phyloP scores from a whole-genome alignment of 2,329 filamentous ascomycete species.

The Chlorencoelia australis region DNA sequence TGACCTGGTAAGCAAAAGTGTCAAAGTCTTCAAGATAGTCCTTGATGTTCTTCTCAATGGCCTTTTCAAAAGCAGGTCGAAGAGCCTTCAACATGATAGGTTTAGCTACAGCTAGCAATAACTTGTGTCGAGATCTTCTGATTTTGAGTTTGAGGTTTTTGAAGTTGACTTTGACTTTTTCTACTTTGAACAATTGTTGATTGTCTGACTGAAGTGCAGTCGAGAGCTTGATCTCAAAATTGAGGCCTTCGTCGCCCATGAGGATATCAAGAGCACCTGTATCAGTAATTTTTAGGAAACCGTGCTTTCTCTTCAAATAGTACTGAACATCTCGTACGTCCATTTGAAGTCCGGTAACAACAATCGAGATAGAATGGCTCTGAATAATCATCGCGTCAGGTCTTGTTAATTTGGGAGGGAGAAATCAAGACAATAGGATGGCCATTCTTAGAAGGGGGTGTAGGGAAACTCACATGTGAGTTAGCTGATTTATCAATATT shows the following conservation, averaged over 20 bases:
- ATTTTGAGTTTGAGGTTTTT: slow-evolving; percentile 79
- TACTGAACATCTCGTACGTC: slow-evolving; percentile 86
- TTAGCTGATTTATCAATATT: too few relatives aligned
- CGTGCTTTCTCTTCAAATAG: slow-evolving; percentile 90
- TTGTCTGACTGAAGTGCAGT: slow-evolving; percentile 66
- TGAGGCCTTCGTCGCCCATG: slow-evolving; percentile 77
- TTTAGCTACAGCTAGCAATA: slow-evolving; percentile 80
- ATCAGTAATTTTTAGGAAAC: slow-evolving; percentile 82
- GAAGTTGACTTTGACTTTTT: slow-evolving; percentile 75
- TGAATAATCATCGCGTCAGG: too few relatives aligned
- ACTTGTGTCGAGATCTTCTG: slow-evolving; percentile 90
- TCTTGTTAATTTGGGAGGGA: too few relatives aligned
- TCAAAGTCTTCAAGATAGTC: slow-evolving; percentile 77
- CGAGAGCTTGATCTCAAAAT: slow-evolving; percentile 83
- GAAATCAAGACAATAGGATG: too few relatives aligned
- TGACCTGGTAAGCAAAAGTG: slow-evolving; percentile 60
- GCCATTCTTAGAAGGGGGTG: too few relatives aligned
- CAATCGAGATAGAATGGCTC: slow-evolving; percentile 72
- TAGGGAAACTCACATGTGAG: too few relatives aligned
- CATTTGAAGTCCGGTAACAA: slow-evolving; percentile 83
- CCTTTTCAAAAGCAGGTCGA: slow-evolving; percentile 76
- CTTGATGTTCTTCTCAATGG: slow-evolving; percentile 79
- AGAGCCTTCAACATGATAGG: slow-evolving; percentile 76
- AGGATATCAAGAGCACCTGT: slow-evolving; percentile 82
- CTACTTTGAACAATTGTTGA: slow-evolving; percentile 88